phyloP scores from a whole-genome alignment of 805 yeast genomes.

The Kodamaea hsintzibuensis region DNA sequence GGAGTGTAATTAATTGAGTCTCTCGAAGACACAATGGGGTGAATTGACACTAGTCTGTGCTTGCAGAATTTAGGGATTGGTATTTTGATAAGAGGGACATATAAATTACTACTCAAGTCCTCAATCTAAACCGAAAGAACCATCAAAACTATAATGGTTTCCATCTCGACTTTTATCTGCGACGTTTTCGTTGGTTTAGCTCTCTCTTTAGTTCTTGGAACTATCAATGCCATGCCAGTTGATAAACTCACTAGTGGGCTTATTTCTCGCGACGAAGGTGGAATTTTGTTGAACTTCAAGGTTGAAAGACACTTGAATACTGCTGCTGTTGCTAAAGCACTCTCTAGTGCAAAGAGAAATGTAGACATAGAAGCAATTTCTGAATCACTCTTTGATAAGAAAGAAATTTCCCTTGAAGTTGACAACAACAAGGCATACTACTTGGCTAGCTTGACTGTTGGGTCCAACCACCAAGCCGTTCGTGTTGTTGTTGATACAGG shows the following conservation, averaged over 20 bases:
- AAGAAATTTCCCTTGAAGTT: not conserved
- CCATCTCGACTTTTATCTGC: not conserved
- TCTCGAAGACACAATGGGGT: too few relatives aligned
- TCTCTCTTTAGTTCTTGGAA: not conserved
- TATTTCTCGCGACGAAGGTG: conserved; percentile 1
- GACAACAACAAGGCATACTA: not conserved
- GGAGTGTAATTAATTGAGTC: too few relatives aligned
- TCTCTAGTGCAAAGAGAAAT: too few relatives aligned
- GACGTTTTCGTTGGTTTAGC: not conserved
- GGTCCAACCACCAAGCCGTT: conserved; percentile 21
- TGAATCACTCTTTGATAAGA: not conserved
- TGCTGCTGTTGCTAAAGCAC: not conserved
- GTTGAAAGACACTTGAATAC: not conserved
- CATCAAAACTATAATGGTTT: not conserved
- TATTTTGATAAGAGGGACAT: too few relatives aligned
- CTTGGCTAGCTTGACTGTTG: not conserved
- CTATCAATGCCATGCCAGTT: not conserved
- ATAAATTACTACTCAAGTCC: not conserved
- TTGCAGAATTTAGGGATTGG: too few relatives aligned
- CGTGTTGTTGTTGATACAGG: conserved; percentile 21
- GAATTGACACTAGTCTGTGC: too few relatives aligned
- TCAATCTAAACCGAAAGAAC: not conserved
- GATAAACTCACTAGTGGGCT: not conserved
- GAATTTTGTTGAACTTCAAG: not conserved
- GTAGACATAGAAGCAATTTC: too few relatives aligned